Evolutionary conservation across 2,329 filamentous ascomycete species (phyloP).

Genomic region (Verticillium nonalfalfae): DNA sequence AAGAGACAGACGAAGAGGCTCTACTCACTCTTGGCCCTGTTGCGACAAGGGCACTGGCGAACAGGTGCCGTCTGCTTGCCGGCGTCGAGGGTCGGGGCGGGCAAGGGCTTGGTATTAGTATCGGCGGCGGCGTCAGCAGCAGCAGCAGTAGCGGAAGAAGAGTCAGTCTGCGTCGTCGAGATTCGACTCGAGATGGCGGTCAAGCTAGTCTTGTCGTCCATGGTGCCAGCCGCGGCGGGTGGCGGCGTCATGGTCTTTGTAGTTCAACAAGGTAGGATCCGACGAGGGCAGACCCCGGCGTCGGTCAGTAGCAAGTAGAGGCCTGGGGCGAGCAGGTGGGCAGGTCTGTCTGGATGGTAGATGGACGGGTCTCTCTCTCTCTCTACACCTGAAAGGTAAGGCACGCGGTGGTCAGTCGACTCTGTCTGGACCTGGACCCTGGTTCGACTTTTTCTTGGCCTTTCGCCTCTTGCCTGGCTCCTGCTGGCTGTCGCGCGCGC

Average conservation of each 20-base stretch:
- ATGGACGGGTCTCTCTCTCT: no score
- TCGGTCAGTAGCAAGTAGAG: neutral
- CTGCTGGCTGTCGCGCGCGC: neutral
- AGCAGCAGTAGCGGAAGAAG: no score
- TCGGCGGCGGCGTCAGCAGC: neutral
- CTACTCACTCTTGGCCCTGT: neutral
- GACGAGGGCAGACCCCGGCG: neutral
- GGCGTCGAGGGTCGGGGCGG: neutral
- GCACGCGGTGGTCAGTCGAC: no score
- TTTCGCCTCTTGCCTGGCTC: neutral
- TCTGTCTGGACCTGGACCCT: neutral
- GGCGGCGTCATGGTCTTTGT: neutral
- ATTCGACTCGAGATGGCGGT: neutral
- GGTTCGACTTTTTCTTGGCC: neutral
- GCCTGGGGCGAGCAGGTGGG: no score
- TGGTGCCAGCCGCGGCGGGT: neutral
- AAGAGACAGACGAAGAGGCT: no score
- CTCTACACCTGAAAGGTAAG: no score
- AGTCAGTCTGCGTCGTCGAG: neutral
- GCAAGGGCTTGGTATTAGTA: neutral
- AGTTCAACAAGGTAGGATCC: neutral
- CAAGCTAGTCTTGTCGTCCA: neutral
- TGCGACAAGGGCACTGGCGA: neutral
- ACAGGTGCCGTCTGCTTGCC: neutral
- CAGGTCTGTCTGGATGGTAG: no score